Conservation (phyloP, 495 filamentous ascomycete species). For the Jackrogersella minutella region DNA sequence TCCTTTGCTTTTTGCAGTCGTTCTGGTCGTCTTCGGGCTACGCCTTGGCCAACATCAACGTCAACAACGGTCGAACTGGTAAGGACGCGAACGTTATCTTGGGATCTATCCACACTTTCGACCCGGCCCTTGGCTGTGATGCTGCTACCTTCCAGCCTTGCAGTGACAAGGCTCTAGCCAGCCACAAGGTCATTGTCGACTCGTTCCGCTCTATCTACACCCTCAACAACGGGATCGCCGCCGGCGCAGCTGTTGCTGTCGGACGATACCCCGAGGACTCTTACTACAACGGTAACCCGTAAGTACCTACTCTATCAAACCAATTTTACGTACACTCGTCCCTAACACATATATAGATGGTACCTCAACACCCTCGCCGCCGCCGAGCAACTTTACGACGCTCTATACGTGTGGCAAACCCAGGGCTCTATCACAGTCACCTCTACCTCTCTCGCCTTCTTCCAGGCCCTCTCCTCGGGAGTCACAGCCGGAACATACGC, state of each 20-base stretch:
- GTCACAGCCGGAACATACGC: slow-evolving; percentile 61
- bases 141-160: slow-evolving; percentile 69
- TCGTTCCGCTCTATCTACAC: slow-evolving; percentile 67
- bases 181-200: slow-evolving; percentile 69
- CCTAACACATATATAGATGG: slow-evolving; percentile 51
- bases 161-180: slow-evolving; percentile 67
- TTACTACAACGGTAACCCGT: slow-evolving; percentile 71
- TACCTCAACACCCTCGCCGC: slow-evolving; percentile 70
- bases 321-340: background rate
- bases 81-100: slow-evolving; percentile 71
- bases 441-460: slow-evolving; percentile 64
- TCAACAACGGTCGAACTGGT: slow-evolving; percentile 60
- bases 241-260: slow-evolving; percentile 65
- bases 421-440: slow-evolving; percentile 62
- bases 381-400: slow-evolving; percentile 72
- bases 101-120: slow-evolving; percentile 69
- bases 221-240: slow-evolving; percentile 61
- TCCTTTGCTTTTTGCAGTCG: slow-evolving; percentile 67
- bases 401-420: slow-evolving; percentile 66
- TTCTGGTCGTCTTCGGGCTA: slow-evolving; percentile 70
- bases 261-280: slow-evolving; percentile 74
- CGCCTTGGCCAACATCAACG: slow-evolving; percentile 63
- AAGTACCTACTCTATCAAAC: background rate
- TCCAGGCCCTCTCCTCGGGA: slow-evolving; percentile 59
- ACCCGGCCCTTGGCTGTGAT: slow-evolving; percentile 65